Percentiles rank a stretch among this genome's conserved stretches.
Conservation (phyloP, 129 eudicot species). For the Dittrichia graveolens region DNA sequence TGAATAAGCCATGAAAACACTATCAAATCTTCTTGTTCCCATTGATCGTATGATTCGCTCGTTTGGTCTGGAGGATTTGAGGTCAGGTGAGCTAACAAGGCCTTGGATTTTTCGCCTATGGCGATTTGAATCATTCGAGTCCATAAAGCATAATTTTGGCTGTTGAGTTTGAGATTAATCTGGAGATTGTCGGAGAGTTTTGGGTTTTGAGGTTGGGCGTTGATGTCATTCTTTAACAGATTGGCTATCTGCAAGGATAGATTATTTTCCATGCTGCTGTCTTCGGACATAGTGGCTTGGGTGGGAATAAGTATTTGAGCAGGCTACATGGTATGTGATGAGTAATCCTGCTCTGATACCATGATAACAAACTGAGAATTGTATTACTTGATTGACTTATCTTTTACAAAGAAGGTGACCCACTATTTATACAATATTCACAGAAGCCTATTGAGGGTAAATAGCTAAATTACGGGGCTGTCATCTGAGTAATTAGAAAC, state of each 20-base stretch:
- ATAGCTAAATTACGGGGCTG: too few species aligned
- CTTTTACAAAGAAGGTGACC: too few species aligned
- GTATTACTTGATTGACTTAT: too few species aligned
- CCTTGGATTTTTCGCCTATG: too few species aligned
- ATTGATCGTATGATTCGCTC: too few species aligned
- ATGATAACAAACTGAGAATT: not conserved
- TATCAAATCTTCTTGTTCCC: too few species aligned
- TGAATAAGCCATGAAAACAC: slow-evolving; percentile 2
- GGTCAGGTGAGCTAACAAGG: not conserved
- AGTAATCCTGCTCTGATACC: not conserved
- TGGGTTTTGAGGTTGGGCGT: not conserved
- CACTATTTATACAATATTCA: too few species aligned
- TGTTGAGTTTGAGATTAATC: not conserved
- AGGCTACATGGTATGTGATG: not conserved
- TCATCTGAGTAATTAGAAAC: too few species aligned
- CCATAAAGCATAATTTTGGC: not conserved
- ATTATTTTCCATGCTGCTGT: not conserved
- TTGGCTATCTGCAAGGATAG: not conserved
- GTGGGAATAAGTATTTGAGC: not conserved
- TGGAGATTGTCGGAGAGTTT: too few species aligned
- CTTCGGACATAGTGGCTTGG: slow-evolving; percentile 11
- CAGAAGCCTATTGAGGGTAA: too few species aligned
- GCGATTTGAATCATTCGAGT: too few species aligned
- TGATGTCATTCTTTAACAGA: not conserved
- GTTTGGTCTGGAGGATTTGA: not conserved